Evolutionary conservation across 441 rosid genomes (phyloP).

Genomic region (Aquilaria agallochum): DNA sequence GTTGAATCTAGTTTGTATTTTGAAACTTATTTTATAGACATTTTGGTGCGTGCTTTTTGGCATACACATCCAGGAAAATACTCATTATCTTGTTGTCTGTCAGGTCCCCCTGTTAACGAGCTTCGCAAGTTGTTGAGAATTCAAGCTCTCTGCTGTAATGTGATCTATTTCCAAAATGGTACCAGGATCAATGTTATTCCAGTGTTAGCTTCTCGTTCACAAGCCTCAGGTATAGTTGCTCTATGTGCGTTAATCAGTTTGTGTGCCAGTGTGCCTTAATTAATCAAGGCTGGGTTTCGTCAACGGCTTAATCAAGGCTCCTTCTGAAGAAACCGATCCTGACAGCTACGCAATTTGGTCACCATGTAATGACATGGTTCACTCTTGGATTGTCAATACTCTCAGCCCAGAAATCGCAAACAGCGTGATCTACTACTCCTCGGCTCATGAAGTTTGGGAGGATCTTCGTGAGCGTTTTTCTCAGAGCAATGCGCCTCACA

Average conservation of each 20-base stretch:
- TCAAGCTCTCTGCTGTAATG: slow-evolving; percentile 92
- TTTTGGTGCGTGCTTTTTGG: background rate
- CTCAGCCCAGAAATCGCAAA: background rate
- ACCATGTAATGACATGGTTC: background rate
- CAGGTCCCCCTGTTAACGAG: slow-evolving; percentile 90
- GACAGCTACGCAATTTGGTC: too few relatives aligned
- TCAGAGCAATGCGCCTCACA: too few relatives aligned
- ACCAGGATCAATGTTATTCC: slow-evolving; percentile 87
- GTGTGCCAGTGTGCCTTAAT: too few relatives aligned
- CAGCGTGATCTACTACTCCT: background rate
- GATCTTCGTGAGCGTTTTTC: too few relatives aligned
- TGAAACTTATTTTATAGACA: too few relatives aligned
- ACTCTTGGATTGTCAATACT: background rate
- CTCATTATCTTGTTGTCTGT: slow-evolving; percentile 9
- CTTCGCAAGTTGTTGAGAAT: slow-evolving; percentile 78
- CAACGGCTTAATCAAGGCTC: too few relatives aligned
- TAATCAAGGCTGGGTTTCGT: too few relatives aligned
- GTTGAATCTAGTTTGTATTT: slow-evolving; percentile 3
- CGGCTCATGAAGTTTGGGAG: background rate
- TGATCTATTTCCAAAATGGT: slow-evolving; percentile 76
- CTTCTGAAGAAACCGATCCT: too few relatives aligned
- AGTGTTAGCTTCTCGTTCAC: slow-evolving; percentile 87
- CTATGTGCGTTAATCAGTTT: too few relatives aligned
- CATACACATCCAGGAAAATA: background rate
- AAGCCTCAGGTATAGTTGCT: slow-evolving; percentile 75